A percentile compares a stretch with the other conserved stretches of the same genome.
phyloP scores from a whole-genome alignment of 2,329 filamentous ascomycete species.

The Fusarium sp. region DNA sequence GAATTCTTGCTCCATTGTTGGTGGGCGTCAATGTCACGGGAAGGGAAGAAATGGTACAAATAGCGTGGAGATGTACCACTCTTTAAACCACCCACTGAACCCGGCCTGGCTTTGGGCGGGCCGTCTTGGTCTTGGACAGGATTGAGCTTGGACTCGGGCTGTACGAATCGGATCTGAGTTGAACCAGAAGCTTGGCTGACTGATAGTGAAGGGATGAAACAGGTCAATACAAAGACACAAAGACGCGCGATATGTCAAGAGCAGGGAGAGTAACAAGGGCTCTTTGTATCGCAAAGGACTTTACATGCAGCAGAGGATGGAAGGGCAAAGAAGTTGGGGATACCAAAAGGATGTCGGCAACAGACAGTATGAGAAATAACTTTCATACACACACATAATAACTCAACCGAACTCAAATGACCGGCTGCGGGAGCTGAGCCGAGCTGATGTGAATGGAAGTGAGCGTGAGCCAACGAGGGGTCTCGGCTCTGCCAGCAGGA shows the following conservation, averaged over 20 bases:
- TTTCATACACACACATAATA: not conserved
- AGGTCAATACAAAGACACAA: not conserved
- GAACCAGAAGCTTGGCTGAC: not conserved
- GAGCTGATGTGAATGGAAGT: not conserved
- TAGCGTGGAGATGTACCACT: conserved; percentile 19
- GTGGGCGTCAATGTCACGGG: conserved; percentile 27
- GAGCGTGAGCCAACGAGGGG: not conserved
- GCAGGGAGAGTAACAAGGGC: not conserved
- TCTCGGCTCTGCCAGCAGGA: not conserved
- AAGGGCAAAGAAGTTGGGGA: not conserved
- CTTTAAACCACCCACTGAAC: not conserved
- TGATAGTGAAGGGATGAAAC: not conserved
- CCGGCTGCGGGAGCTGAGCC: not conserved
- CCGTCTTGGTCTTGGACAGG: not conserved
- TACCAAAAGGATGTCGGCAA: not conserved
- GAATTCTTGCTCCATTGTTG: conserved; percentile 40
- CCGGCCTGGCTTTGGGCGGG: not conserved
- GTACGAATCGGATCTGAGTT: not conserved
- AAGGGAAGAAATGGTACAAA: conserved; percentile 26
- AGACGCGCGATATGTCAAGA: not conserved
- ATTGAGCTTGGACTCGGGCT: not conserved
- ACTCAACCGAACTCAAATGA: not conserved
- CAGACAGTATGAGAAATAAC: not conserved
- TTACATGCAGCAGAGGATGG: not conserved
- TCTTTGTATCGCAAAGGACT: not conserved